Evolutionary conservation across 2,329 filamentous ascomycete species (phyloP).

Genomic region (Phaeosphaeria sp.): DNA sequence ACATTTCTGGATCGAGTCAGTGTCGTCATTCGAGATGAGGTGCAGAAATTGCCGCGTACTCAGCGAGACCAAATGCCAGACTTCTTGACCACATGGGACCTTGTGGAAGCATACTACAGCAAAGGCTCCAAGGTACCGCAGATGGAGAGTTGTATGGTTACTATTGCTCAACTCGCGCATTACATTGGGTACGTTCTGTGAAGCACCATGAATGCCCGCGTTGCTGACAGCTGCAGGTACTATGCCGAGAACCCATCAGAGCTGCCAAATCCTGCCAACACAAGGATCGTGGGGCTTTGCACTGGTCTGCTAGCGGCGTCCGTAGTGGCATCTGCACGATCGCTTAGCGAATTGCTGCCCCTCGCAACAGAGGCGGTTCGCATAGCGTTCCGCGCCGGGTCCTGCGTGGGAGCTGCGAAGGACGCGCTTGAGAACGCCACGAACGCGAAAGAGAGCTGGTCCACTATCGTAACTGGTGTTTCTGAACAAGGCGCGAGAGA

Average conservation of each 20-base stretch:
- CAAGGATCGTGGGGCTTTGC: conserved; percentile 68
- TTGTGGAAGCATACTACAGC: conserved; percentile 69
- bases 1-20: conserved; percentile 67
- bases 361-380: conserved; percentile 69
- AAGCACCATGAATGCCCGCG: background rate
- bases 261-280: conserved; percentile 57
- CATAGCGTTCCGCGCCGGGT: conserved; percentile 70
- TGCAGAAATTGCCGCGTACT: conserved; percentile 62
- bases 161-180: conserved; percentile 69
- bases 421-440: conserved; percentile 59
- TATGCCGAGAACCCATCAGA: conserved; percentile 62
- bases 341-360: conserved; percentile 66
- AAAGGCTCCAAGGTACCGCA: conserved; percentile 65
- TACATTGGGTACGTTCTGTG: conserved; percentile 68
- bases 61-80: conserved; percentile 66
- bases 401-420: conserved; percentile 51
- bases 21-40: conserved; percentile 66
- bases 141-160: conserved; percentile 69
- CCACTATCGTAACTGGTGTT: conserved; percentile 67
- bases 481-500: conserved; percentile 59
- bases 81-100: conserved; percentile 68
- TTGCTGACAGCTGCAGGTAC: conserved; percentile 46
- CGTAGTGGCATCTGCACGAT: conserved; percentile 68
- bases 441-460: conserved; percentile 68
- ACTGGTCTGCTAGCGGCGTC: conserved; percentile 74